Conservation (phyloP, 352 stramenopile genomes). For the Blastocystis sp. region DNA sequence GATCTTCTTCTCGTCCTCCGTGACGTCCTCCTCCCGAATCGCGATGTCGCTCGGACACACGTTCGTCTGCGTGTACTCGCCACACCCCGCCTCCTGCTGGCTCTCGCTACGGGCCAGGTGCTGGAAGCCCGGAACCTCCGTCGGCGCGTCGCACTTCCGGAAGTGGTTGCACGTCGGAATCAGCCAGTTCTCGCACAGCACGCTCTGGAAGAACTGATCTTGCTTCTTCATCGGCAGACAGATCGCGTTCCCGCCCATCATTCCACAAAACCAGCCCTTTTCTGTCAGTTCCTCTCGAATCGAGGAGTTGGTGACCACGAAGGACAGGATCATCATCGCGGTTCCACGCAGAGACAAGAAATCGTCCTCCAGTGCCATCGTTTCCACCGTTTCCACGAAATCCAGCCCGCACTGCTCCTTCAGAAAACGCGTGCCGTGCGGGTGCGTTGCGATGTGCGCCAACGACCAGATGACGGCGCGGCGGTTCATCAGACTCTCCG, state of each 20-base stretch:
- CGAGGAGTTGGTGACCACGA: constrained; percentile 1
- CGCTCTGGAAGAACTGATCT: neutral
- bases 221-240: constrained; percentile 1
- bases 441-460: neutral
- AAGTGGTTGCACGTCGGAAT: constrained; percentile 39
- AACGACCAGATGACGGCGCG: constrained; percentile 17
- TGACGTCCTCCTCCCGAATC: neutral
- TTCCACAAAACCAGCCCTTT: constrained; percentile 17
- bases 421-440: neutral
- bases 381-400: neutral
- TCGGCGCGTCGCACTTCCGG: neutral
- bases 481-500: constrained; percentile 34
- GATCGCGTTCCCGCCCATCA: constrained; percentile 6
- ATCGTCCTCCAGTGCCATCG: neutral
- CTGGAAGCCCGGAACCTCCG: neutral
- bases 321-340: constrained; percentile 16
- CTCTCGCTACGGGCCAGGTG: neutral
- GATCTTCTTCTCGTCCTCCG: constrained; percentile 3
- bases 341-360: constrained; percentile 17
- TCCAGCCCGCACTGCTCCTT: constrained; percentile 1
- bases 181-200: constrained; percentile 6
- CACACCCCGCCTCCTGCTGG: neutral
- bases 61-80: neutral
- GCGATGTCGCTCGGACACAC: constrained; percentile 52
- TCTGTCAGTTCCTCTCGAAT: neutral